phyloP scores from a whole-genome alignment of 148 eudicot genomes.

The Pouteria glomerata region DNA sequence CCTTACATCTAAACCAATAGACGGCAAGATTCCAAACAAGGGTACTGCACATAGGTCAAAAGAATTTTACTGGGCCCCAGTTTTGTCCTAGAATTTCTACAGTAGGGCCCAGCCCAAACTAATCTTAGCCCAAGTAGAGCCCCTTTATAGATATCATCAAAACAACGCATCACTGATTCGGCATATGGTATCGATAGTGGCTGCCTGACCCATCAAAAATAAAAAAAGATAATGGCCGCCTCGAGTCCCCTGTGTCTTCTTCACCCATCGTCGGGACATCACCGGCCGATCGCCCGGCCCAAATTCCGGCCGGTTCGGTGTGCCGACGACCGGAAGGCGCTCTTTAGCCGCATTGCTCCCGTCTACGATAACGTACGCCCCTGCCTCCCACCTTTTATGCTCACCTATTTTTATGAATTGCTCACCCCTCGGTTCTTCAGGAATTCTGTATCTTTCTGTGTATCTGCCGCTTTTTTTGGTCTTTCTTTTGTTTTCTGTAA shows the following conservation, averaged over 20 bases:
- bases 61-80: not conserved
- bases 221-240: not conserved
- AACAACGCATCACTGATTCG: too few relatives aligned
- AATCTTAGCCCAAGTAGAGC: not conserved
- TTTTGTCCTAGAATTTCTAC: not conserved
- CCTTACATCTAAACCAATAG: too few relatives aligned
- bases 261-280: not conserved
- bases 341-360: conserved; percentile 87
- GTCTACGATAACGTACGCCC: conserved; percentile 77
- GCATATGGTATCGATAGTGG: too few relatives aligned
- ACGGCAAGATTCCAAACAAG: not conserved
- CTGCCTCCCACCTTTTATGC: not conserved
- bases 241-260: not conserved
- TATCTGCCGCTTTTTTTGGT: not conserved
- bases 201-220: too few relatives aligned
- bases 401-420: not conserved
- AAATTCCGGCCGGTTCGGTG: conserved; percentile 28
- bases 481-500: not conserved
- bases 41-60: not conserved
- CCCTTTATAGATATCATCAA: too few relatives aligned
- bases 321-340: conserved; percentile 52
- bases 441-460: too few relatives aligned
- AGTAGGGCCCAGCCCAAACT: not conserved
- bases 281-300: not conserved
- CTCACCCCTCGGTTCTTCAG: not conserved